Evolutionary conservation across 2,329 filamentous ascomycete species (phyloP).

Genomic region (Macrophomina phaseolina): DNA sequence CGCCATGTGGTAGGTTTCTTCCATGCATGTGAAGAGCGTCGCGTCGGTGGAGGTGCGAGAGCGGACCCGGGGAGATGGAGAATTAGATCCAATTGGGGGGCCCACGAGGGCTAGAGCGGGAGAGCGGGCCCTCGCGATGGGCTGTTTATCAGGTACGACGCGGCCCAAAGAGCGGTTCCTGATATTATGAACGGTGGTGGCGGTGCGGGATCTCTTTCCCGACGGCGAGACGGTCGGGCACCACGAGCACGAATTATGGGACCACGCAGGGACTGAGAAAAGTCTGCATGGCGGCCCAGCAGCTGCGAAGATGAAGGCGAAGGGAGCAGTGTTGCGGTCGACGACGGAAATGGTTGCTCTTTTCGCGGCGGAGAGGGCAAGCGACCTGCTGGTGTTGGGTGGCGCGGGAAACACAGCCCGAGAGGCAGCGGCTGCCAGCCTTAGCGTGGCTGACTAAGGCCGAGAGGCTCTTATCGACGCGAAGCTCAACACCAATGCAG

Average conservation of each 20-base stretch:
- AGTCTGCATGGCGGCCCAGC: neutral
- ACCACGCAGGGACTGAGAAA: conserved; percentile 1
- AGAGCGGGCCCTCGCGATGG: conserved; percentile 8
- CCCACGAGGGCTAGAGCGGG: conserved; percentile 1
- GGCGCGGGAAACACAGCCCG: conserved; percentile 10
- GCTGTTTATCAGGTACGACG: conserved; percentile 23
- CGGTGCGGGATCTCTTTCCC: conserved; percentile 26
- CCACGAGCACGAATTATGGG: conserved; percentile 14
- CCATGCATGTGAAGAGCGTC: conserved; percentile 12
- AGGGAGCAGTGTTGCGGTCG: too few species aligned
- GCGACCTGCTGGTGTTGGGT: too few species aligned
- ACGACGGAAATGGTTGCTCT: neutral
- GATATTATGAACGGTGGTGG: conserved; percentile 11
- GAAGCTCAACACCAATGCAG: conserved; percentile 20
- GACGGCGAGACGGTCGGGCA: conserved; percentile 5
- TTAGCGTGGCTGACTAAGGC: neutral
- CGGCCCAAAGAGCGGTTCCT: neutral
- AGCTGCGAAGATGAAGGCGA: neutral
- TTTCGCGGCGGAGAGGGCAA: neutral
- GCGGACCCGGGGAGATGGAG: conserved; percentile 8
- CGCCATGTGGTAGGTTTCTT: neutral
- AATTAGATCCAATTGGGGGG: neutral
- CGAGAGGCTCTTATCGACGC: neutral
- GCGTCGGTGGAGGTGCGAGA: neutral
- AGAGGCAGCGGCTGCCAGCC: neutral